Conservation (phyloP, 2,329 filamentous ascomycete genomes). For the Fusarium avenaceum region DNA sequence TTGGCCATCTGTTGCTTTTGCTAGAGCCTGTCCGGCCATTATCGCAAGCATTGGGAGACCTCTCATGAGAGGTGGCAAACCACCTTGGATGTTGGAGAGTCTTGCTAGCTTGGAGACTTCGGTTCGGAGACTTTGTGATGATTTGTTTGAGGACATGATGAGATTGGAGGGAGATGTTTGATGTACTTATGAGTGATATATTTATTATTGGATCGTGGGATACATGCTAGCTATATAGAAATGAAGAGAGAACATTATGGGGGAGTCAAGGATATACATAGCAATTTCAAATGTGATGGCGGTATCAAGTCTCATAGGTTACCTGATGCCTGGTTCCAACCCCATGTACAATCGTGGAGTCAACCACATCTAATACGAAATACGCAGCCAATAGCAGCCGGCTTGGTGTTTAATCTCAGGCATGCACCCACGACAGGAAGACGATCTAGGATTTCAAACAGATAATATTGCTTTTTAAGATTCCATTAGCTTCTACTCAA, state of each 20-base stretch:
- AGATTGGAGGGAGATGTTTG: no score
- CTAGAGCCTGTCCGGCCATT: conserved; percentile 34
- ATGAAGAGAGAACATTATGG: background rate
- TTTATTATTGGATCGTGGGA: no score
- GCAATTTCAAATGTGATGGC: background rate
- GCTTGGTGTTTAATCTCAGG: background rate
- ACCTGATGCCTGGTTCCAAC: background rate
- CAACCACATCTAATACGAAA: conserved; percentile 2
- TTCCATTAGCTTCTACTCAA: background rate
- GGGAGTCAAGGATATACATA: background rate
- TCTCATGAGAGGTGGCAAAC: conserved; percentile 35
- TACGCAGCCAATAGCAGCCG: conserved; percentile 15
- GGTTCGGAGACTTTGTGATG: conserved; percentile 19
- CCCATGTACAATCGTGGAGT: background rate
- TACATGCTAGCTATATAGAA: background rate
- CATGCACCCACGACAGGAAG: background rate
- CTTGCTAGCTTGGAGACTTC: conserved; percentile 39
- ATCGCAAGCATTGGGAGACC: conserved; percentile 37
- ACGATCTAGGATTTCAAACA: background rate
- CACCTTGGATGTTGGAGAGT: conserved; percentile 40
- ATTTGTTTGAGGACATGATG: conserved; percentile 14
- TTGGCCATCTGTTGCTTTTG: conserved; percentile 23
- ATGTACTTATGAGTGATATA: no score
- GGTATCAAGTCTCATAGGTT: background rate
- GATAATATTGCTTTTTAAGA: no score